A percentile compares a stretch with the other conserved stretches of the same genome.
Conservation (phyloP, 2,329 filamentous ascomycete genomes). For the Aspergillus ustus region DNA sequence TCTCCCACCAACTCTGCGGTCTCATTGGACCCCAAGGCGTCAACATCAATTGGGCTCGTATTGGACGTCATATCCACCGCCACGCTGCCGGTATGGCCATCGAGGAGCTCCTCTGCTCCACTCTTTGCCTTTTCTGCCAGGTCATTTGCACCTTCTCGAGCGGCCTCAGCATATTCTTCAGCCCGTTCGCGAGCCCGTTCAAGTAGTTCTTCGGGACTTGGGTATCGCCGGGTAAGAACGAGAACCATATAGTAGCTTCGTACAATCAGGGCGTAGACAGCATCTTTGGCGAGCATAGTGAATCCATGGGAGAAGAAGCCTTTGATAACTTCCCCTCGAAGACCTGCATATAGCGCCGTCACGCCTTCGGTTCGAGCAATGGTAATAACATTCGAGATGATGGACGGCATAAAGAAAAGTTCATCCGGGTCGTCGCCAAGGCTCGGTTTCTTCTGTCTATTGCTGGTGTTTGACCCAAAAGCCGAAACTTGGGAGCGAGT, state of each 20-base stretch:
- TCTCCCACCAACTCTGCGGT: conserved; percentile 51
- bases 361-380: conserved; percentile 68
- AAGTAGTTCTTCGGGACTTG: conserved; percentile 48
- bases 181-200: conserved; percentile 44
- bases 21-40: conserved; percentile 40
- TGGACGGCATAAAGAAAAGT: conserved; percentile 48
- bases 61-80: conserved; percentile 39
- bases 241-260: conserved; percentile 71
- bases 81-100: conserved; percentile 27
- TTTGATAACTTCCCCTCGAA: conserved; percentile 76
- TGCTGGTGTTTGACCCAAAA: conserved; percentile 27
- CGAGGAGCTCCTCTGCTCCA: conserved; percentile 30
- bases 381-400: conserved; percentile 66
- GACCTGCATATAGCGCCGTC: conserved; percentile 72
- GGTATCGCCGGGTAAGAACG: conserved; percentile 50
- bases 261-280: conserved; percentile 73
- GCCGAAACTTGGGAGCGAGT: conserved; percentile 68
- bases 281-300: conserved; percentile 85
- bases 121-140: conserved; percentile 37
- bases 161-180: conserved; percentile 47
- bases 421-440: conserved; percentile 15
- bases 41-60: conserved; percentile 8
- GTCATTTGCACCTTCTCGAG: conserved; percentile 44
- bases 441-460: conserved; percentile 28
- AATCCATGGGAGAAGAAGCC: conserved; percentile 85